Base-by-base conservation (phyloP, 208 protist genomes). In the Trypanosoma lewisi region DNA sequence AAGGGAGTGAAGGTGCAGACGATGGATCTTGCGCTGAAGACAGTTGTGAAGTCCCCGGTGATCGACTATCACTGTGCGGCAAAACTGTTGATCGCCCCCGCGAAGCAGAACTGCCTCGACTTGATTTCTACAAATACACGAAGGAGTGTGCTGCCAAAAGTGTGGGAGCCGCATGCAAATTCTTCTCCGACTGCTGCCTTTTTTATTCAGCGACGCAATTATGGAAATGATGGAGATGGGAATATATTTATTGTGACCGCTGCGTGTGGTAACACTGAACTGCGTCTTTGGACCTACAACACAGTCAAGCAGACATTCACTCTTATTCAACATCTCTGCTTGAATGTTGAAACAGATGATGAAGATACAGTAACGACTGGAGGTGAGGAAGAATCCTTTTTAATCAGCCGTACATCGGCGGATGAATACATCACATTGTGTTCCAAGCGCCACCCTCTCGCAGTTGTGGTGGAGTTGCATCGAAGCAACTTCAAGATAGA, bases 341-440 rank as follows among this genome's bases (percentile, higher is more conserved):
- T 95, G n/a, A 75, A 61, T 6, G 63, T 73, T 72, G 78, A 71
- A 14, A 56, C 64, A 23, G 63, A 42, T 31, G 53, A 58, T 28
- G 59, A 8, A 30, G 48, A 52, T n/a, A 69, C 78, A 30, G 73
- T 49, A 25, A 42, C 21, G 1, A 44, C 2, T 28, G 31, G 36
- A 0, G 41, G 39, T 37, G 62, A 53, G 14, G 69, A 60, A 25
- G 37, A 68, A 7, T 54, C 54, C n/a, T 93, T 91, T 56, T 58
- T 79, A 55, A 84, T 93, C 56, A 85, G 75, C 53, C 72, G 89
- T 50, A 90, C 84, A n/a, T 77, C 83, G 1, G 67, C 73, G 33
- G 86, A 96, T 63, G 90, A 96, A 65, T 96, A 96, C 68, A 89
- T 96, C 53, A 91, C 78, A n/a, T 75, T 96, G 11, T 73, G 73